phyloP scores from a whole-genome alignment of 2,329 filamentous ascomycete species.

The Diaporthe citriasiana region DNA sequence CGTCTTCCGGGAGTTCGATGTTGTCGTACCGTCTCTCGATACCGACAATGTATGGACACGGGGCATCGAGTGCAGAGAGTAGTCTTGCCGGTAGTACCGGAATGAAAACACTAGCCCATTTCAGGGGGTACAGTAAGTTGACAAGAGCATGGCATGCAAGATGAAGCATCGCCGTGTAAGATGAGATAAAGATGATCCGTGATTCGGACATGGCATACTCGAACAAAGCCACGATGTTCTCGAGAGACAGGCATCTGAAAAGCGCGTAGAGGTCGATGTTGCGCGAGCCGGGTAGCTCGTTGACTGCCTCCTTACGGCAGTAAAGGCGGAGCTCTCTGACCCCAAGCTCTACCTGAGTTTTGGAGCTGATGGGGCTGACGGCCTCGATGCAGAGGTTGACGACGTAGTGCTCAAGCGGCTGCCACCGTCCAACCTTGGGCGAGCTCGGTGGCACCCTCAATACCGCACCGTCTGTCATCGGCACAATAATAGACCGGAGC shows the following conservation, averaged over 20 bases:
- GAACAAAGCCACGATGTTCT: conserved; percentile 92
- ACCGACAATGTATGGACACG: conserved; percentile 96
- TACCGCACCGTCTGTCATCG: conserved; percentile 91
- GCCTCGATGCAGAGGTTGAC: conserved; percentile 97
- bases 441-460: conserved; percentile 89
- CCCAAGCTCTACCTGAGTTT: conserved; percentile 94
- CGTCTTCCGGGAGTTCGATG: conserved; percentile 90
- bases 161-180: conserved; percentile 96
- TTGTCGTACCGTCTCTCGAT: conserved; percentile 93
- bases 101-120: conserved; percentile 96
- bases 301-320: conserved; percentile 90
- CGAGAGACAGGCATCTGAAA: conserved; percentile 89
- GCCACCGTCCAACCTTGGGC: conserved; percentile 92
- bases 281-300: conserved; percentile 92
- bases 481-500: conserved; percentile 92
- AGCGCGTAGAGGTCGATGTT: conserved; percentile 94
- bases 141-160: conserved; percentile 89
- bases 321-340: conserved; percentile 92
- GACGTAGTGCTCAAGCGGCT: conserved; percentile 95
- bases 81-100: conserved; percentile 89
- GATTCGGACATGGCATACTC: conserved; percentile 95
- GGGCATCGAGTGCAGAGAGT: conserved; percentile 91
- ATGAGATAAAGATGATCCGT: conserved; percentile 95
- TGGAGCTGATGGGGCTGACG: conserved; percentile 90
- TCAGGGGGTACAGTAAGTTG: conserved; percentile 88